Evolutionary conservation across 371 early-diverging fungal genomes (phyloP).

Genomic region (Mortierella sp.): DNA sequence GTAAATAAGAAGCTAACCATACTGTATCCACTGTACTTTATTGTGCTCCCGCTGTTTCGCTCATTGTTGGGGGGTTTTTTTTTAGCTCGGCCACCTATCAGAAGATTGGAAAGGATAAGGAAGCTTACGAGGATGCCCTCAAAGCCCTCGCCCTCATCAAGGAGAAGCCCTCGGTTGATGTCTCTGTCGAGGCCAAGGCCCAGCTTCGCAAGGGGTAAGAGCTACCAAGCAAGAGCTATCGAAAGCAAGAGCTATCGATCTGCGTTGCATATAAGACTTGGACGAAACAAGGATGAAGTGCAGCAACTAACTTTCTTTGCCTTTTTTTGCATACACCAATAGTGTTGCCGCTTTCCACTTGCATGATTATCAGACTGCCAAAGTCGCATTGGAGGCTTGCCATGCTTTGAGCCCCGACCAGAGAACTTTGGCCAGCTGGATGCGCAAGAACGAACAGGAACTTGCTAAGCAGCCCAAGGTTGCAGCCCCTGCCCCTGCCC

Average conservation of each 20-base stretch:
- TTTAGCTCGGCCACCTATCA: constrained; percentile 73
- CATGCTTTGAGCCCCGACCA: constrained; percentile 68
- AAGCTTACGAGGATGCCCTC: constrained; percentile 76
- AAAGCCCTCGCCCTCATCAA: constrained; percentile 69
- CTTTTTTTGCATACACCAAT: constrained; percentile 4
- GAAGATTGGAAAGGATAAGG: constrained; percentile 69
- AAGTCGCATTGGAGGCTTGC: constrained; percentile 66
- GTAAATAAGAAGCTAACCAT: background rate
- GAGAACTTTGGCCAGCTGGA: constrained; percentile 69
- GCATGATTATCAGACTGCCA: constrained; percentile 66
- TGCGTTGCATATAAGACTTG: too few species aligned
- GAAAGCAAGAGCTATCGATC: too few species aligned
- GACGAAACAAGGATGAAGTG: background rate
- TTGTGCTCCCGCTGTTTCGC: background rate
- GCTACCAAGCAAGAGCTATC: background rate
- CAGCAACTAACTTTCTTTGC: background rate
- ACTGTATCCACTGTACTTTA: background rate
- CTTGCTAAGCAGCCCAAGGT: constrained; percentile 43
- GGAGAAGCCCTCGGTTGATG: constrained; percentile 62
- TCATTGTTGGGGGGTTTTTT: background rate
- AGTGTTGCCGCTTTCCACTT: constrained; percentile 72
- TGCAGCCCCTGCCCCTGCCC: constrained; percentile 17
- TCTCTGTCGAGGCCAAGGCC: constrained; percentile 75
- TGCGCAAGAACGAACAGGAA: constrained; percentile 68
- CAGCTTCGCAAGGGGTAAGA: constrained; percentile 72